Percentiles rank a stretch among this genome's conserved stretches.
Conservation (phyloP, 352 stramenopile genomes). For the Pythium monospermum region DNA sequence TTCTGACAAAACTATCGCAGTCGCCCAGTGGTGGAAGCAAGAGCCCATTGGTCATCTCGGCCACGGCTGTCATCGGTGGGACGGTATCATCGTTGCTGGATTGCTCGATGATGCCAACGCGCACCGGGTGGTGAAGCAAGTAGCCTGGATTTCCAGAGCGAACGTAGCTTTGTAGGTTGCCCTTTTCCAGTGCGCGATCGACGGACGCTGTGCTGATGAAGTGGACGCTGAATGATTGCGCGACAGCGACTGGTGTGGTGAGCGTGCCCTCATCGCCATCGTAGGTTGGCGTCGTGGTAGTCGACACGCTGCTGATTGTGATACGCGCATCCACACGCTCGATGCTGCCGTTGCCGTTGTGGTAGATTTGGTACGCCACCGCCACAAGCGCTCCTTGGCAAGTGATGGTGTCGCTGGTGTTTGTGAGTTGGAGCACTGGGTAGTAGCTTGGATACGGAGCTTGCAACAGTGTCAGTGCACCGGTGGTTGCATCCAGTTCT, state of each 20-base stretch:
- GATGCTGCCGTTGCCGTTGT: constrained; percentile 28
- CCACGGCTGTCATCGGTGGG: constrained; percentile 8
- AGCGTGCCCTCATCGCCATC: neutral
- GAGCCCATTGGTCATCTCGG: constrained; percentile 31
- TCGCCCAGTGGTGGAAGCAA: constrained; percentile 25
- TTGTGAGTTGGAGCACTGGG: constrained; percentile 10
- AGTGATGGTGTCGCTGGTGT: constrained; percentile 1
- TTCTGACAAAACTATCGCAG: constrained; percentile 8
- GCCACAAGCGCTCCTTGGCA: constrained; percentile 24
- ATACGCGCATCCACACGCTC: constrained; percentile 17
- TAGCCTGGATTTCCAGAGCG: constrained; percentile 42
- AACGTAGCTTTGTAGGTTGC: constrained; percentile 30
- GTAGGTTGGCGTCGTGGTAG: too few relatives aligned
- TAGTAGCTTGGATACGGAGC: constrained; percentile 25
- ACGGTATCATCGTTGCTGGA: constrained; percentile 3
- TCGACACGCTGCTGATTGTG: constrained; percentile 22
- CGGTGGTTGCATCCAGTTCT: constrained; percentile 4
- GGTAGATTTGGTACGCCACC: constrained; percentile 25
- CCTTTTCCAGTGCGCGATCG: constrained; percentile 23
- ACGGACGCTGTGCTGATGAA: constrained; percentile 26
- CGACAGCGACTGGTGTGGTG: constrained; percentile 3
- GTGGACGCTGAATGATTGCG: constrained; percentile 28
- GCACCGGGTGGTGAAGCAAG: constrained; percentile 26
- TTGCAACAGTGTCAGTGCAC: neutral
- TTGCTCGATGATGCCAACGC: constrained; percentile 25